A percentile compares a stretch with the other conserved stretches of the same genome.
Conservation (phyloP, 2,329 filamentous ascomycete species). For the Colletotrichum paranaense region DNA sequence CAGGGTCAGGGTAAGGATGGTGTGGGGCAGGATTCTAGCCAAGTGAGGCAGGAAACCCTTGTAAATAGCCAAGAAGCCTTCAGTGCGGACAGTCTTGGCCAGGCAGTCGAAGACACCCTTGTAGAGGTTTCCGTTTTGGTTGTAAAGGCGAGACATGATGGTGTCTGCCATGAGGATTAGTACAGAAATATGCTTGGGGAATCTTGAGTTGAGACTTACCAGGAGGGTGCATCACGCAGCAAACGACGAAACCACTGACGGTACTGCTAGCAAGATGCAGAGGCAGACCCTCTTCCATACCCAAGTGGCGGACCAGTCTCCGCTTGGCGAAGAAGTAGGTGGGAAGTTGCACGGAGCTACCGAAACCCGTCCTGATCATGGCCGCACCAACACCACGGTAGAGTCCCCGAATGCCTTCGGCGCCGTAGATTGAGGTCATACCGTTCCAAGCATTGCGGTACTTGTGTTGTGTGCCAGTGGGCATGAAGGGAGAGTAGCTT, state of each 20-base stretch:
- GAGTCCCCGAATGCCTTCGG: conserved; percentile 82
- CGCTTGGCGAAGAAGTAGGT: conserved; percentile 99
- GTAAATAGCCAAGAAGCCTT: conserved; percentile 93
- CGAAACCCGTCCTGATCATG: conserved; percentile 96
- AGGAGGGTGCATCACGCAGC: conserved; percentile 97
- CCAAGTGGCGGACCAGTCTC: conserved; percentile 81
- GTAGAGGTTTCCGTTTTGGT: conserved; percentile 98
- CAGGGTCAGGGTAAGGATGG: conserved; percentile 90
- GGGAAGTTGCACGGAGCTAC: conserved; percentile 93
- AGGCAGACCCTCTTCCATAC: conserved; percentile 90
- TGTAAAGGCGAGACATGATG: conserved; percentile 98
- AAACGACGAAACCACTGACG: conserved; percentile 94
- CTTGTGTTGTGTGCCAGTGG: conserved; percentile 95
- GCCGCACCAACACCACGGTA: conserved; percentile 93
- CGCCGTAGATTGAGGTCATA: conserved; percentile 79
- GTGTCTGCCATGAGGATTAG: conserved; percentile 70
- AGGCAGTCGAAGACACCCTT: conserved; percentile 92
- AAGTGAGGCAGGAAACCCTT: conserved; percentile 98
- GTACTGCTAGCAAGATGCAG: conserved; percentile 91
- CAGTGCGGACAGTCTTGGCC: conserved; percentile 88
- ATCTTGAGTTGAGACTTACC: conserved; percentile 60
- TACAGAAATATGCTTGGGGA: background rate
- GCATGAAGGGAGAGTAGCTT: conserved; percentile 90
- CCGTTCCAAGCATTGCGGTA: conserved; percentile 91
- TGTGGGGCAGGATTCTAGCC: conserved; percentile 93